Evolutionary conservation across 2,329 filamentous ascomycete species (phyloP), one percentile per base, ranked within the genome.

Genomic region (Colletotrichum sp.): DNA sequence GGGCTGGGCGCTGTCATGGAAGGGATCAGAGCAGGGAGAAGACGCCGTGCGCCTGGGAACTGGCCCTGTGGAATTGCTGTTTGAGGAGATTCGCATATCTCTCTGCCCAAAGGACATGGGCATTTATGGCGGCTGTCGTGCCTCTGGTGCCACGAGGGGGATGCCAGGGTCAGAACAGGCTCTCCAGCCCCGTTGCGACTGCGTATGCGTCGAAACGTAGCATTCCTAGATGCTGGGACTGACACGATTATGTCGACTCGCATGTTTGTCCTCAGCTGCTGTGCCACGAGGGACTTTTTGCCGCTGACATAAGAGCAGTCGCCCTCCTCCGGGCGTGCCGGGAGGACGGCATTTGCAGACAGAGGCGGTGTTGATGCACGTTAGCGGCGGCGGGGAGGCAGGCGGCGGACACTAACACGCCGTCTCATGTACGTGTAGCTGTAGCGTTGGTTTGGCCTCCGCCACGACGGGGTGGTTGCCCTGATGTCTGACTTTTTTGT

Each of bases 1-100:
- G 24, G 59, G 59, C 72, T 75, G 36, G 72, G 68, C 72, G 61
- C 24, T 74, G 72, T 72, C 72, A 75, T 72, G 61, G 69, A 72
- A 18, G 32, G 26, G 72, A 75, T 57, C 68, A n/a, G 68, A 75
- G 69, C 69, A 60, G 18, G 68, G 72, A 55, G 36, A 32, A 52
- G 64, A 28, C 30, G 55, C 63, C 32, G 59, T 30, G 4, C 34
- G 30, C 39, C 39, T 36, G 34, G 48, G 52, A 36, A 36, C 36
- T 26, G 52, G 28, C 34, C 28, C 28, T 52, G 59, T 52, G 43
- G 43, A 21, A 36, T 55, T 13, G 30, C 7, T 36, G 14, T 18
- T 26, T 34, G 24, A 16, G 24, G 55, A 59, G 18, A 48, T 68
- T 24, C n/a, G 43, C n/a, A 52, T 18, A 12, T 65, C 61, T 36